These are phyloP conservation scores for Ogataea neopini DNA, from an alignment of 805 yeast species.

Conservation along the genomic window DNA sequence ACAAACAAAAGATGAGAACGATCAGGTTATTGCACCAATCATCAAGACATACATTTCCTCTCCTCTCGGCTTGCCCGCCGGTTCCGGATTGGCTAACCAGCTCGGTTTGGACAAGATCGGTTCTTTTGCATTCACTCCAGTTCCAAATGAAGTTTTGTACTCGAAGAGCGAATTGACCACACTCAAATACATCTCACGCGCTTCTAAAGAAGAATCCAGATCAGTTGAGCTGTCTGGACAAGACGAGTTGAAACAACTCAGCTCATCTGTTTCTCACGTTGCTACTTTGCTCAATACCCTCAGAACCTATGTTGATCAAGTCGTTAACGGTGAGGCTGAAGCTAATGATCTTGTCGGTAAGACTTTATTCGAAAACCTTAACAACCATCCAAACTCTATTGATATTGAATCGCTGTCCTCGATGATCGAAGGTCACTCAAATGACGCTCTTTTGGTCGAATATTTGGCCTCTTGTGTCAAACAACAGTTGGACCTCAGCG, in stretches of 20 bases:
- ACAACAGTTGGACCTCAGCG: constrained; percentile 79
- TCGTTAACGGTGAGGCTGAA: constrained; percentile 44
- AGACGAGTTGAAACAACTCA: constrained; percentile 47
- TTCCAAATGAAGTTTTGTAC: constrained; percentile 64
- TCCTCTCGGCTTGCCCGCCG: constrained; percentile 58
- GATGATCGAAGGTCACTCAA: constrained; percentile 69
- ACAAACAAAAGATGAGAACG: constrained; percentile 50
- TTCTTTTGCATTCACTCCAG: constrained; percentile 70
- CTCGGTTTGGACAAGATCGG: constrained; percentile 43
- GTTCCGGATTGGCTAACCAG: constrained; percentile 37
- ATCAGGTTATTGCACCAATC: constrained; percentile 53
- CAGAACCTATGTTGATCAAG: constrained; percentile 46
- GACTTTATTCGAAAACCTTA: constrained; percentile 57
- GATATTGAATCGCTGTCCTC: constrained; percentile 54
- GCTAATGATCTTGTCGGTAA: constrained; percentile 65
- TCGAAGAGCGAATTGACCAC: constrained; percentile 60
- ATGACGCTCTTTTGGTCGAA: constrained; percentile 80
- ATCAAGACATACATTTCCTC: constrained; percentile 75
- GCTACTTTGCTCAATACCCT: constrained; percentile 50
- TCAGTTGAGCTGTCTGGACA: constrained; percentile 37
- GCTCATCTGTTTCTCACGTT: constrained; percentile 47
- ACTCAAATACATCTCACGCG: constrained; percentile 47
- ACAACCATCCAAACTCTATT: constrained; percentile 51
- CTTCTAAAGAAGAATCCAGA: constrained; percentile 34
- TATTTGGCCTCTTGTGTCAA: constrained; percentile 80